Percentiles rank a stretch among this genome's conserved stretches.
Evolutionary conservation across 2,329 filamentous ascomycete species (phyloP).

Genomic region (Botrytis galanthina): DNA sequence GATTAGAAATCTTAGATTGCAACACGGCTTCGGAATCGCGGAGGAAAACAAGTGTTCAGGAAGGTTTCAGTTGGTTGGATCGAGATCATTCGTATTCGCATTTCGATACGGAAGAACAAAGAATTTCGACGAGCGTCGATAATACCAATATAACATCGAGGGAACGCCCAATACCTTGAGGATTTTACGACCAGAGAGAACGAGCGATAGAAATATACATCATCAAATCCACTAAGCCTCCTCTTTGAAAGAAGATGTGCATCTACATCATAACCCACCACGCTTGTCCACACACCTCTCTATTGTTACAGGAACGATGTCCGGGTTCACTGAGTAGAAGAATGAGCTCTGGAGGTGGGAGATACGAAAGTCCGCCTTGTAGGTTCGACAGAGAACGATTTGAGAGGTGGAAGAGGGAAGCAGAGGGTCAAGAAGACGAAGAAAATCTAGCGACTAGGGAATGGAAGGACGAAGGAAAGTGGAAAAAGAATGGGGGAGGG

Average conservation of each 20-base stretch:
- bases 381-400: neutral
- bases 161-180: neutral
- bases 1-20: neutral
- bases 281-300: neutral
- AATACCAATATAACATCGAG: neutral
- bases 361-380: neutral
- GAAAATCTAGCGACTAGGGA: too few relatives aligned
- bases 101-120: neutral
- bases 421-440: neutral
- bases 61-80: neutral
- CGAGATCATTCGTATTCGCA: neutral
- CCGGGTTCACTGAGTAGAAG: neutral
- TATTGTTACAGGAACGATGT: neutral
- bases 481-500: neutral
- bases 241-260: neutral
- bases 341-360: neutral
- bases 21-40: neutral
- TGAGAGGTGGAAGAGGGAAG: neutral
- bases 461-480: neutral
- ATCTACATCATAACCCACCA: conserved; percentile 2
- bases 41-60: neutral
- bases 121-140: neutral
- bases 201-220: neutral
- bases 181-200: conserved; percentile 51
- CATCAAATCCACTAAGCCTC: neutral